Evolutionary conservation across 768 basidiomycete species (phyloP), one percentile per base, ranked within the genome.

Genomic region (Hygrophoropsis aurantiaca): DNA sequence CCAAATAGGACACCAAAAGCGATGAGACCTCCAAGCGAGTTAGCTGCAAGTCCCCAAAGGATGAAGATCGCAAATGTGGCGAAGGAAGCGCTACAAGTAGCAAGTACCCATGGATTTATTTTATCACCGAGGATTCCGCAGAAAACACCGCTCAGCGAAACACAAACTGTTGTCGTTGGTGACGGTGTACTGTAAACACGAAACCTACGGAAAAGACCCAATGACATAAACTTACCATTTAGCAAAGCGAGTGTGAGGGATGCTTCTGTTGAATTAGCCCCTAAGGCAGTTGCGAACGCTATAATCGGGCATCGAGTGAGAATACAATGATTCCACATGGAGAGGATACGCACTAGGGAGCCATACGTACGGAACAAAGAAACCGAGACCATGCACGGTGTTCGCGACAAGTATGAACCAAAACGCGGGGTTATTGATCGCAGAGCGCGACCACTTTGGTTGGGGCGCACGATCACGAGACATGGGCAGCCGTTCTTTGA

Each of bases 1-100:
- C 67, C 67, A 47, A 65, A 67, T n/a, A 47, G 55, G 13, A 64
- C 40, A 35, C 61, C 56, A 38, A 62, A 68, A 5, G 53, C 38
- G 7, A 66, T 44, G 3, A 69, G 46, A 10, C 62, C 63, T 11
- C 57, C 55, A 3, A 61, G 43, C 20, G 50, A 48, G 19, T 51
- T 37, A 3, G 61, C 56, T 2, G 59, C 25, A 4, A 61, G 44
- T 19, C 67, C 66, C 67, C 65, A 69, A 9, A 67, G 41, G n/a
- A 66, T 48, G 52, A 68, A 66, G 1, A 64, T 62, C 27, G 51
- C 51, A 16, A 65, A 33, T 20, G 60, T 65, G 5, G 58, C 56
- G 11, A 46, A 38, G 11, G 51, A 15, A 4, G 59, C 49, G 10
- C 55, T 59, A 13, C 23, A 44, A 49, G 58, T 15, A 34, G 60